Evolutionary conservation across 1,284 basidiomycete genomes (phyloP), one percentile per base, ranked within the genome.

Genomic region (Boletellus sp.): DNA sequence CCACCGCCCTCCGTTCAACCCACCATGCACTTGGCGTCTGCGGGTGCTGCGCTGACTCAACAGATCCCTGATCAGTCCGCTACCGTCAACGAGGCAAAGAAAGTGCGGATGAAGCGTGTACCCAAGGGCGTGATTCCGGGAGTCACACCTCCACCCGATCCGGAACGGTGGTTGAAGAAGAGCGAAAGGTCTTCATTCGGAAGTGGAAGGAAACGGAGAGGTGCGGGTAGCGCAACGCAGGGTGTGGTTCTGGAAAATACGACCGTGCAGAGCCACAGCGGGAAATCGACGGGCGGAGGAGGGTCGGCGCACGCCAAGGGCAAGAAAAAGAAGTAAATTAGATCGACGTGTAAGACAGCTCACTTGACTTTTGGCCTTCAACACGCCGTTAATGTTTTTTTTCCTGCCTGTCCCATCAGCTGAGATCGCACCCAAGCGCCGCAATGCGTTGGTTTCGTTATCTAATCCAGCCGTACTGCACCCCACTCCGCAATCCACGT

Each of bases 101-200:
- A 78, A 60, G 73, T 79, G 49, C 76, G 84, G 45, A 77, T 69
- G 64, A 78, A 78, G 54, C 81, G 86, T 58, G 73, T 89, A 17
- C 87, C 87, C 13, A 73, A 77, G 45, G 82, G 84, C 22, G 82
- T 89, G 16, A 67, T 80, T 13, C 84, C 80, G 20, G 87, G 87
- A 16, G 81, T 87, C 10, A 87, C 86, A 5, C 85, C 86, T 17
- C 72, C 78, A 26, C 85, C 86, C 41, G 84, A 89, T 67, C 86
- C 87, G 19, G 87, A 91, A 61, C 72, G 88, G 50, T 89, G 87
- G 85, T 66, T 90, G 48, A 90, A 87, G 76, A 88, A 87, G 70
- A 85, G 77, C 47, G 86, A 87, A 63, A 71, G 87, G 51, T 76
- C 82, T 34, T 77, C 69, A 27, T 79, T 75, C 61, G 69, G 53